Conservation (phyloP, 768 basidiomycete species). For the Pulveroboletus sp. region DNA sequence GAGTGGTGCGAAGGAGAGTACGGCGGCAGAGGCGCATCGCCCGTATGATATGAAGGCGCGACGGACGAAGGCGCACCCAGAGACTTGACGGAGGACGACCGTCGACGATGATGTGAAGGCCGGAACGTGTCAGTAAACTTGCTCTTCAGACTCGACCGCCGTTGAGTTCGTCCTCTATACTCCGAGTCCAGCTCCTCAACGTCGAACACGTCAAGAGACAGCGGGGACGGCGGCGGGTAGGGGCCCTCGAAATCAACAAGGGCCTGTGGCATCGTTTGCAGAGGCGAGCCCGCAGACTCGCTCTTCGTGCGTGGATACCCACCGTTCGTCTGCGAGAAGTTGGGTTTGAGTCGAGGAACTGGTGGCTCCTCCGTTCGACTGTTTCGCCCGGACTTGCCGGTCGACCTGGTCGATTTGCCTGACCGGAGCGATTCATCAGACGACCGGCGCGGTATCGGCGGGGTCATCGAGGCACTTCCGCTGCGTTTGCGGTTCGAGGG, state of each 20-base stretch:
- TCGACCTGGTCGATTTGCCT: conserved; percentile 34
- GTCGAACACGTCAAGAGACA: conserved; percentile 22
- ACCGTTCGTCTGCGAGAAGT: conserved; percentile 18
- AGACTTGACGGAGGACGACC: conserved; percentile 32
- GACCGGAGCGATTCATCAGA: conserved; percentile 41
- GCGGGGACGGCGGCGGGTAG: conserved; percentile 25
- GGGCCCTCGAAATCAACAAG: conserved; percentile 22
- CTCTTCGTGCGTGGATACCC: conserved; percentile 44
- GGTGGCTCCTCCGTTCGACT: conserved; percentile 28
- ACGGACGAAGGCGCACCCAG: conserved; percentile 29
- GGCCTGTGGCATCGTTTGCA: conserved; percentile 19
- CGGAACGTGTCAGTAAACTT: conserved; percentile 31
- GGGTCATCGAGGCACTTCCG: conserved; percentile 21
- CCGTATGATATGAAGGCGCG: conserved; percentile 18
- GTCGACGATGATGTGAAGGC: conserved; percentile 30
- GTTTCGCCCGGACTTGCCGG: conserved; percentile 28
- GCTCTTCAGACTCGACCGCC: conserved; percentile 30
- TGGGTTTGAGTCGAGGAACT: conserved; percentile 29
- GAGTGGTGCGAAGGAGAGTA: conserved; percentile 20
- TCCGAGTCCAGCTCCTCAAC: conserved; percentile 23
- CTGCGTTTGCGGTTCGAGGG: conserved; percentile 23
- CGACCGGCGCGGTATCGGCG: conserved; percentile 25
- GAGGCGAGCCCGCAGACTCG: conserved; percentile 37
- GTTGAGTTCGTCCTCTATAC: conserved; percentile 24
- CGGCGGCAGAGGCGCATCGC: conserved; percentile 20